Base-by-base conservation (phyloP, 306 rosid species). In the Astragalus glycyphyllos region DNA sequence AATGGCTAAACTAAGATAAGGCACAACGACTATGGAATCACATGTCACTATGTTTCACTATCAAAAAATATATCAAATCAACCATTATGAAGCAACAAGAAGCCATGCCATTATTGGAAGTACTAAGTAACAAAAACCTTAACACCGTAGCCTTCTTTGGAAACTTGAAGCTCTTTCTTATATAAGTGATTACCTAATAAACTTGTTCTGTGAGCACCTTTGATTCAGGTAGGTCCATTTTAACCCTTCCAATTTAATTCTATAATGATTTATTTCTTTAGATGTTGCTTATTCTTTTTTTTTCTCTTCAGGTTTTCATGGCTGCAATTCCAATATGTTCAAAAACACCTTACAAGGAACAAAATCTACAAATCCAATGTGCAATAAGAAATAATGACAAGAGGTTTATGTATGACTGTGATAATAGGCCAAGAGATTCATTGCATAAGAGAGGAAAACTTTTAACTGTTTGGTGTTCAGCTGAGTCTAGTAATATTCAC, bases 261-360 rank as follows among this genome's bases (percentile, higher is more conserved):
- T n/a, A n/a, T n/a, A n/a, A n/a, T n/a, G n/a, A n/a, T n/a, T n/a
- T n/a, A n/a, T n/a, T n/a, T n/a, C n/a, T n/a, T n/a, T n/a, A n/a
- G n/a, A n/a, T n/a, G n/a, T n/a, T n/a, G n/a, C n/a, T n/a, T n/a
- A n/a, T n/a, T n/a, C n/a, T n/a, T n/a, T n/a, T n/a, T n/a, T n/a
- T n/a, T n/a, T n/a, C n/a, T n/a, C n/a, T n/a, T n/a, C 23, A 20
- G 90, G 79, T 68, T 60, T 75, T 42, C 55, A 87, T 88, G 93
- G 90, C 93, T 55, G 79, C 84, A 71, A 71, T 84, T 81, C 83
- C 86, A 4, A 7, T 80, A 71, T 75, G 80, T 65, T 78, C 65
- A 76, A 85, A 79, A 50, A 72, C 86, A 4, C 72, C 77, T n/a
- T 58, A 60, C 76, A 81, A 77, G 55, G 71, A 77, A 57, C 86